A percentile compares a stretch with the other conserved stretches of the same genome.
phyloP scores from a whole-genome alignment of 345 rosid species.

The Lepidium aucheri region DNA sequence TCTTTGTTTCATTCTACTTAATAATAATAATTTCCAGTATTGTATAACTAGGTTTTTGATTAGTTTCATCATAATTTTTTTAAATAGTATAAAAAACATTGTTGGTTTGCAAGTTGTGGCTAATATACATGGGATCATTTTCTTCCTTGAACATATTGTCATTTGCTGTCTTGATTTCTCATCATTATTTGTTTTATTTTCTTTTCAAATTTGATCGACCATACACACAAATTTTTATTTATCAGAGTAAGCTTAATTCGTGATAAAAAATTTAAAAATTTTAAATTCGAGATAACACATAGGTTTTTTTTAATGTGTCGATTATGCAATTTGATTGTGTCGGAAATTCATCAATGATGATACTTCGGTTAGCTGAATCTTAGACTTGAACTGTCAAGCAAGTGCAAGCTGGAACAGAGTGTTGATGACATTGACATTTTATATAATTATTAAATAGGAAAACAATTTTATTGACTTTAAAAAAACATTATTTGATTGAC shows the following conservation, averaged over 20 bases:
- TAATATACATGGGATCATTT: neutral
- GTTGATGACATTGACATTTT: neutral
- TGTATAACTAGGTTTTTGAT: neutral
- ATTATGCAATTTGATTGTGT: too few relatives aligned
- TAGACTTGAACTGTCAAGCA: too few relatives aligned
- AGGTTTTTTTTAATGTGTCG: too few relatives aligned
- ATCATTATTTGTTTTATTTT: neutral
- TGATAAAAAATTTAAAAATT: too few relatives aligned
- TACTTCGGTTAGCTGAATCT: too few relatives aligned
- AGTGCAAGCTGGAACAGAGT: slow-evolving; percentile 1
- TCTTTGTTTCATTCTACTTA: too few relatives aligned
- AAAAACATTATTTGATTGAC: too few relatives aligned
- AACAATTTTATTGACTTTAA: too few relatives aligned
- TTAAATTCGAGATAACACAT: too few relatives aligned
- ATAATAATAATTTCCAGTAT: neutral
- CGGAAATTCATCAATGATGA: too few relatives aligned
- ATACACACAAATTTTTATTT: neutral
- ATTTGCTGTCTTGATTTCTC: neutral
- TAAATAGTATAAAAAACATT: neutral
- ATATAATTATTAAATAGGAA: neutral
- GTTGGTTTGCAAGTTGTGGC: neutral
- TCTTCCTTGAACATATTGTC: neutral
- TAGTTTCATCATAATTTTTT: neutral
- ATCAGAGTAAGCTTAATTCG: too few relatives aligned
- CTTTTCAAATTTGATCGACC: neutral